These are phyloP conservation scores for Angophora floribunda DNA, from an alignment of 345 rosid species.

Conservation along the genomic window DNA sequence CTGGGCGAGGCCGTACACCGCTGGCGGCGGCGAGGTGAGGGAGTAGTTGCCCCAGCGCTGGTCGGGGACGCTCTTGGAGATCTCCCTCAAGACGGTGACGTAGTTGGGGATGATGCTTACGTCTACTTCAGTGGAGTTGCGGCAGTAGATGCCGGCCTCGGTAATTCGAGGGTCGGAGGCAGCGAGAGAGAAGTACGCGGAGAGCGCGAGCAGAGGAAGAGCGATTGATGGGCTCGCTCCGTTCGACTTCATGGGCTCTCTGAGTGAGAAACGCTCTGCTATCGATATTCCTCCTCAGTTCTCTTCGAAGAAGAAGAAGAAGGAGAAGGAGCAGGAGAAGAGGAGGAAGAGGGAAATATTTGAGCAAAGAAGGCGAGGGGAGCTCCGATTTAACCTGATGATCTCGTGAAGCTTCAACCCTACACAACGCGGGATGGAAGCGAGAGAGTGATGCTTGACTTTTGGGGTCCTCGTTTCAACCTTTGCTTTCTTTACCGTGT, in stretches of 20 bases:
- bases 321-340: not conserved
- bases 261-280: not conserved
- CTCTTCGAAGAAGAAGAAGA: not conserved
- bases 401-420: not conserved
- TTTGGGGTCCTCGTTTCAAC: not conserved
- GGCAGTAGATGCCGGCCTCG: not conserved
- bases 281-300: not conserved
- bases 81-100: conserved; percentile 1
- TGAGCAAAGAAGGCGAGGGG: not conserved
- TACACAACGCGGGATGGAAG: not conserved
- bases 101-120: conserved; percentile 1
- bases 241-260: not conserved
- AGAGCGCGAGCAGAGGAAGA: not conserved
- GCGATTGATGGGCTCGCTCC: not conserved
- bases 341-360: not conserved
- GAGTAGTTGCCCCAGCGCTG: conserved; percentile 3
- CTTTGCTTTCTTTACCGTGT: not conserved
- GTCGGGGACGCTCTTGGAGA: not conserved
- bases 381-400: not conserved
- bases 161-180: not conserved
- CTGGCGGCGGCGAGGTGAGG: conserved; percentile 3
- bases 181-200: not conserved
- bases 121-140: not conserved
- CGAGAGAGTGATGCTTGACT: not conserved
- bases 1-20: conserved; percentile 23